phyloP scores from a whole-genome alignment of 225 moss, liverwort and hornwort species.

The Marchantia polymorpha region DNA sequence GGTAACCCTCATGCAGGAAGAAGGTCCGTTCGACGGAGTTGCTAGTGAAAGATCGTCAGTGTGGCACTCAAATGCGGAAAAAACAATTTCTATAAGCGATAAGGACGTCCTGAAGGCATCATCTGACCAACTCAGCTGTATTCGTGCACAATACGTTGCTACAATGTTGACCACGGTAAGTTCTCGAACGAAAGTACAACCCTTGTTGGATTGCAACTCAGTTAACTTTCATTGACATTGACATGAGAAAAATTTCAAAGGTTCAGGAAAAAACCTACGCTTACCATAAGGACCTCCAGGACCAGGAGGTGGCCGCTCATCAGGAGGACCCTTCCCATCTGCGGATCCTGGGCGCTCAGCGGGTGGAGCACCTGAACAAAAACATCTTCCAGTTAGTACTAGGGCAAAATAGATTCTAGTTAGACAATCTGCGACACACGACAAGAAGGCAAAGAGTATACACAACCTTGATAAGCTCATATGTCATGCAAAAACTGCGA shows the following conservation, averaged over 20 bases:
- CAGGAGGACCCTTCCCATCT: constrained; percentile 59
- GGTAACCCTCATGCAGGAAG: no score
- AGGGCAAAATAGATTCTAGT: not conserved
- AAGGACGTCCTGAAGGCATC: no score
- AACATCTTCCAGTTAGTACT: not conserved
- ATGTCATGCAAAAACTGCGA: not conserved
- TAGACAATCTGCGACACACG: not conserved
- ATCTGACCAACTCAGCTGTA: no score
- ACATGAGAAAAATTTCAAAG: not conserved
- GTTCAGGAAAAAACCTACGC: not conserved
- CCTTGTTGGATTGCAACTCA: not conserved
- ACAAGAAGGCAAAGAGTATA: not conserved
- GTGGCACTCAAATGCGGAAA: no score
- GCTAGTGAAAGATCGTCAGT: no score
- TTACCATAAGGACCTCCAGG: constrained; percentile 60
- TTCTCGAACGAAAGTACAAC: no score
- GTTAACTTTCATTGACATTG: not conserved
- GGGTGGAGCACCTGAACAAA: constrained; percentile 39
- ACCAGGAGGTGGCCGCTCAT: constrained; percentile 63
- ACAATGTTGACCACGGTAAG: no score
- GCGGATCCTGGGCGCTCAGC: constrained; percentile 55
- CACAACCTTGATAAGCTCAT: not conserved
- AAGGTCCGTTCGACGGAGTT: no score
- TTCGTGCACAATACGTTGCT: no score
- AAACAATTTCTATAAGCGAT: no score